Base-by-base conservation (phyloP, 805 yeast species). In the Yamadazyma insecticola region DNA sequence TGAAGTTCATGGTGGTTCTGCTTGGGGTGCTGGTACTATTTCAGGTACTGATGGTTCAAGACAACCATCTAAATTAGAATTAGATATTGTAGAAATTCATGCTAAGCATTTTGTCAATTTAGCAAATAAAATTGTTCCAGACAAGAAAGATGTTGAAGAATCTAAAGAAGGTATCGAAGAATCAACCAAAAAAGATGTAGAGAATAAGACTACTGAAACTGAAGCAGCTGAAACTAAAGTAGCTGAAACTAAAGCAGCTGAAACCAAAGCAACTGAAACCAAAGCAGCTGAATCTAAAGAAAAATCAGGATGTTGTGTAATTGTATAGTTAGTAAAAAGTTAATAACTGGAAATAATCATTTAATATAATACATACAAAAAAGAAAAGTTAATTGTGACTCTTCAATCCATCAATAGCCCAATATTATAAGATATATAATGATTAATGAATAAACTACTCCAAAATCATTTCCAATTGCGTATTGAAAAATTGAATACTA, bases 1-100 rank as follows among this genome's bases (percentile, higher is more conserved):
- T 3, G 87, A 82, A 61, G 69, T 76, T 29, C 94, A 81, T 53
- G 95, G 95, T 43, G 84, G 83, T 34, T 74, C 88, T 14, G 75
- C 95, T 27, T 86, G 88, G 87, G 95, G 95, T 55, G 82, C 95
- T 20, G 95, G 95, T 45, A 63, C 84, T 22, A 66, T 71, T 48
- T 88, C 95, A 18, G 84, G 77, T 29, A 66, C 71, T 30, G 90
- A 81, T 51, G 95, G 94, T 30, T 72, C 83, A 6, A 76, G 94
- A 65, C 63, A 66, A 46, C 81, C 87, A 20, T 47, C 78, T 25
- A 70, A 63, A 13, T 61, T 81, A 36, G 95, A 86, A 58, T 60
- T 71, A 53, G 69, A 71, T 45, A 55, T 84, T 37, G 90, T 87
- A 16, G 50, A 52, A 28, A 61, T 60, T 37, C 95, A 86, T 64